Percentiles rank a stretch among this genome's conserved stretches.
Conservation (phyloP, 495 filamentous ascomycete species). For the Xylaria curta region DNA sequence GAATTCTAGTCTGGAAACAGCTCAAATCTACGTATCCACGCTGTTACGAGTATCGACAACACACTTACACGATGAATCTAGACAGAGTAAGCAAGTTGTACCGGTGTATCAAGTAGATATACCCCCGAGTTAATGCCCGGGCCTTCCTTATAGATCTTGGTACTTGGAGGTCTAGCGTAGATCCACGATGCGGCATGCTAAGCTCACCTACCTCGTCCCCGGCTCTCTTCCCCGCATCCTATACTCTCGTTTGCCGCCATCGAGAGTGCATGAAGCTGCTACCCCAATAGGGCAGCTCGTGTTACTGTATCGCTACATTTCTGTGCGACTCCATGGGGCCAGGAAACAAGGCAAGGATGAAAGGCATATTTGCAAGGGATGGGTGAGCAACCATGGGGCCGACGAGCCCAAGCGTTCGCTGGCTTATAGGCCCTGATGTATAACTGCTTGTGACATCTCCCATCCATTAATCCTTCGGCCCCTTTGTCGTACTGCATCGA, state of each 20-base stretch:
- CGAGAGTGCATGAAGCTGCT: constrained; percentile 23
- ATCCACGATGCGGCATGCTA: constrained; percentile 11
- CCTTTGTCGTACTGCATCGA: background rate
- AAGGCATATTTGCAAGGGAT: background rate
- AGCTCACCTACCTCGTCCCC: constrained; percentile 21
- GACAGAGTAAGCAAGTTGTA: background rate
- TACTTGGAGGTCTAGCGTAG: background rate
- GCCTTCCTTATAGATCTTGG: background rate
- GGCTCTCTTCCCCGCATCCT: constrained; percentile 30
- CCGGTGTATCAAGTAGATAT: background rate
- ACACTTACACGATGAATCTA: background rate
- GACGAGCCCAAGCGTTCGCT: background rate
- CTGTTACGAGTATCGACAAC: background rate
- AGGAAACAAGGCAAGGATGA: background rate
- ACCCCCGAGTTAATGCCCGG: background rate
- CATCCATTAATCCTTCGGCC: background rate
- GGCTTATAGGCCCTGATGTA: background rate
- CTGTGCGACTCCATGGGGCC: constrained; percentile 17
- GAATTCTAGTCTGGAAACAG: background rate
- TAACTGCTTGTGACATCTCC: background rate
- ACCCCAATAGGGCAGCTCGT: constrained; percentile 29
- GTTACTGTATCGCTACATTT: constrained; percentile 21
- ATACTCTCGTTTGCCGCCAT: constrained; percentile 6
- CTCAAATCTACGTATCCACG: background rate
- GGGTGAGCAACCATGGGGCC: background rate